Evolutionary conservation across 345 rosid genomes (phyloP).

Genomic region (Acer campestre): DNA sequence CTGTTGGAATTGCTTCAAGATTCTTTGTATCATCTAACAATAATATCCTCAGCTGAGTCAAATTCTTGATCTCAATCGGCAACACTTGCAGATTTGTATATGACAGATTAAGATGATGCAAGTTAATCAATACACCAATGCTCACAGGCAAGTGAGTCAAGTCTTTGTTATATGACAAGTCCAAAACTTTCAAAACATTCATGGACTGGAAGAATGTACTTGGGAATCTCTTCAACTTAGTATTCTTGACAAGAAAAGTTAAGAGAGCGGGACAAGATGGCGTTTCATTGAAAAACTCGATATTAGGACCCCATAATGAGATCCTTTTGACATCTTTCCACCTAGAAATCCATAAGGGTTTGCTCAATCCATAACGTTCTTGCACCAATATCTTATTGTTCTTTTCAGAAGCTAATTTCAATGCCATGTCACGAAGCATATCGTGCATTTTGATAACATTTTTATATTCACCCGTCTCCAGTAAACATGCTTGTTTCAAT

Average conservation of each 20-base stretch:
- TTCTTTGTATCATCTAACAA: not conserved
- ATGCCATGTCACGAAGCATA: slow-evolving; percentile 28
- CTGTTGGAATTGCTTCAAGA: not conserved
- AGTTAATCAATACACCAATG: not conserved
- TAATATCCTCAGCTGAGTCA: slow-evolving; percentile 3
- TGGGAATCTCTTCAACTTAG: not conserved
- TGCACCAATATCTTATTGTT: not conserved
- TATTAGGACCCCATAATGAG: slow-evolving; percentile 5
- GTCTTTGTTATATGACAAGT: not conserved
- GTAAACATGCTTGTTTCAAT: slow-evolving; percentile 24
- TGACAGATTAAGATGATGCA: slow-evolving; percentile 21
- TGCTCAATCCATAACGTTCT: not conserved
- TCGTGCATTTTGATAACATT: slow-evolving; percentile 27
- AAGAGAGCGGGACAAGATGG: not conserved
- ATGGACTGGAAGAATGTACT: not conserved
- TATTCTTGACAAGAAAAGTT: slow-evolving; percentile 9
- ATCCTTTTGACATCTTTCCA: slow-evolving; percentile 12
- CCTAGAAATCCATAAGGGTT: not conserved
- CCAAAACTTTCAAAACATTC: slow-evolving; percentile 1
- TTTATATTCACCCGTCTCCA: slow-evolving; percentile 17
- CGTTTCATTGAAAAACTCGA: not conserved
- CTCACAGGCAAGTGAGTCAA: not conserved
- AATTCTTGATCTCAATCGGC: not conserved
- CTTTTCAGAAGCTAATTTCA: slow-evolving; percentile 16
- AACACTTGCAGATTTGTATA: not conserved